Conservation (phyloP, 2,329 filamentous ascomycete species). For the Clarireedia hainanense region DNA sequence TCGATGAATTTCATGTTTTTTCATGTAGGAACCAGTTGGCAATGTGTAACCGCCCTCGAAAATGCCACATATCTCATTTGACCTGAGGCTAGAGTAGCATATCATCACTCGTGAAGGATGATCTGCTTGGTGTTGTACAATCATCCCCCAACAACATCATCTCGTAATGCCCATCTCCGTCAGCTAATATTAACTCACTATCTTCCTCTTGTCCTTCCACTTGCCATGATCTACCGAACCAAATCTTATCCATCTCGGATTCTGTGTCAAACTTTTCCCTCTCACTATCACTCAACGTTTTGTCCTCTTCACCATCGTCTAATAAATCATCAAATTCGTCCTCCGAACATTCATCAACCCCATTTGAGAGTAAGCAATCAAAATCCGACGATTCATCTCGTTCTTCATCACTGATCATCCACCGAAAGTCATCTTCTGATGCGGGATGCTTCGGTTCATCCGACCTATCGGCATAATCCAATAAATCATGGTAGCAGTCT, state of each 20-base stretch:
- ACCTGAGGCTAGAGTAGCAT: neutral
- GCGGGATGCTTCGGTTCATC: neutral
- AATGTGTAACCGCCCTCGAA: too few relatives aligned
- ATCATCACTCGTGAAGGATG: neutral
- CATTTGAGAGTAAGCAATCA: slow-evolving; percentile 1
- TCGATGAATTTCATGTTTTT: too few relatives aligned
- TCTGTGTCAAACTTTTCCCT: slow-evolving; percentile 15
- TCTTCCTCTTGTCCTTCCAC: slow-evolving; percentile 1
- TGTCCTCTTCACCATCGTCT: slow-evolving; percentile 8
- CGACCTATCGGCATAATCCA: neutral
- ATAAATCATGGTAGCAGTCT: slow-evolving; percentile 2
- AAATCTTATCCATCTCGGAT: slow-evolving; percentile 18
- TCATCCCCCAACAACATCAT: neutral
- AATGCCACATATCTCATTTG: too few relatives aligned
- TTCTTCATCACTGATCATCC: neutral
- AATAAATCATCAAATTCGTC: slow-evolving; percentile 16
- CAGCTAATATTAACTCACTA: slow-evolving; percentile 4
- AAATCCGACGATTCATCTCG: neutral
- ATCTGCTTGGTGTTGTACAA: too few relatives aligned
- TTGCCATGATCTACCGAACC: slow-evolving; percentile 12
- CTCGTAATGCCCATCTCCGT: neutral
- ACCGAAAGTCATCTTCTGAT: neutral
- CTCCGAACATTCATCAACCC: neutral
- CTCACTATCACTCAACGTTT: slow-evolving; percentile 11
- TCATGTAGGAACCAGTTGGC: neutral